Conservation (phyloP, 2,329 filamentous ascomycete genomes). For the Nemania sp. region DNA sequence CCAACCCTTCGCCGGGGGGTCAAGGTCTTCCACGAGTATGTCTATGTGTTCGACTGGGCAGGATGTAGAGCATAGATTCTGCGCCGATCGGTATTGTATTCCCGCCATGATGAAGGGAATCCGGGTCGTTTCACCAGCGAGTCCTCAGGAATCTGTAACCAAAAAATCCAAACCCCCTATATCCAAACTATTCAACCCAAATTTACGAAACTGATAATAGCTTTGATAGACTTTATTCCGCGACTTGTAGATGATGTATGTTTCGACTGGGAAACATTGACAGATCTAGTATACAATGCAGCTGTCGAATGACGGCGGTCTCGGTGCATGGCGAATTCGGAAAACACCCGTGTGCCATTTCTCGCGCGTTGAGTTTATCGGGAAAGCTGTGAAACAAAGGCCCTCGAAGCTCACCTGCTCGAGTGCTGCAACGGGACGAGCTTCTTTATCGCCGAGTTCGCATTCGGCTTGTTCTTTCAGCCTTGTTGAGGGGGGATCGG, state of each 20-base stretch:
- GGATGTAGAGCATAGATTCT: slow-evolving; percentile 27
- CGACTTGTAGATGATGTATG: neutral
- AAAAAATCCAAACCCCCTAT: neutral
- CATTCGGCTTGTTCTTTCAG: slow-evolving; percentile 24
- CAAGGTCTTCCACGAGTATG: slow-evolving; percentile 3
- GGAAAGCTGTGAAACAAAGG: slow-evolving; percentile 11
- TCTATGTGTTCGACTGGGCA: slow-evolving; percentile 33
- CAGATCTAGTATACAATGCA: neutral
- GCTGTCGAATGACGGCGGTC: neutral
- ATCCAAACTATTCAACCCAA: too few species aligned
- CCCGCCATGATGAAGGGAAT: slow-evolving; percentile 18
- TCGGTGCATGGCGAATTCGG: neutral
- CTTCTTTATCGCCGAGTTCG: slow-evolving; percentile 9
- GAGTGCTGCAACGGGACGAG: neutral
- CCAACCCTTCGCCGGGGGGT: slow-evolving; percentile 19
- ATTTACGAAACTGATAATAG: too few species aligned
- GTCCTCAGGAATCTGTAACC: neutral
- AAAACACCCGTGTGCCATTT: neutral
- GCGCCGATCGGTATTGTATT: slow-evolving; percentile 12
- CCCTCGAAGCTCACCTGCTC: neutral
- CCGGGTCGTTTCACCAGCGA: slow-evolving; percentile 1
- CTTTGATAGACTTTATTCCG: neutral
- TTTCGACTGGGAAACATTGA: neutral
- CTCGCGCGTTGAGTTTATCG: slow-evolving; percentile 7
- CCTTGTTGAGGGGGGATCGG: neutral